These are phyloP conservation scores for Candida glucosophila DNA, from an alignment of 1,139 yeast species.

Conservation along the genomic window DNA sequence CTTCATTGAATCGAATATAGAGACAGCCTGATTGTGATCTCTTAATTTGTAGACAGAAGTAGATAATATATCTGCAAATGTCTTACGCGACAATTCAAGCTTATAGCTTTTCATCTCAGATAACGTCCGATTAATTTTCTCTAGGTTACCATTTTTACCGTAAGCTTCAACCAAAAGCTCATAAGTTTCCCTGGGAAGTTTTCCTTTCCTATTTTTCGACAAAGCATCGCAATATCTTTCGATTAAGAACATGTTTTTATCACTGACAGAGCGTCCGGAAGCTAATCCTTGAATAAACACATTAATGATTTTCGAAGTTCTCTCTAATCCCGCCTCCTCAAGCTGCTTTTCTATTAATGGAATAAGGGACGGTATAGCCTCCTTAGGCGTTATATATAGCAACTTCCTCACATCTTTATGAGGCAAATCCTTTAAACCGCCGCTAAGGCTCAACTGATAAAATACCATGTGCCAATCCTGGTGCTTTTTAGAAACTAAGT, in stretches of 20 bases:
- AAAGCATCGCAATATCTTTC: constrained; percentile 17
- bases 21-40: constrained; percentile 55
- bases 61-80: constrained; percentile 59
- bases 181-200: constrained; percentile 17
- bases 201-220: constrained; percentile 8
- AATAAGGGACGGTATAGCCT: constrained; percentile 25
- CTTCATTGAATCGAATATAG: constrained; percentile 79
- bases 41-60: constrained; percentile 50
- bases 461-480: constrained; percentile 54
- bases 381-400: constrained; percentile 36
- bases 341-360: constrained; percentile 20
- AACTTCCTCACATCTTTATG: constrained; percentile 30
- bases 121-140: constrained; percentile 27
- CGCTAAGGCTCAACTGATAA: constrained; percentile 28
- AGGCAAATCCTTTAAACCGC: constrained; percentile 33
- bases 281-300: constrained; percentile 37
- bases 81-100: constrained; percentile 45
- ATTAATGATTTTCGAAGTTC: constrained; percentile 30
- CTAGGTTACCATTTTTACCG: constrained; percentile 25
- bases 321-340: constrained; percentile 26
- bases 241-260: constrained; percentile 13
- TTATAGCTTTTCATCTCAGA: constrained; percentile 42
- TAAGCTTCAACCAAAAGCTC: constrained; percentile 34
- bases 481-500: constrained; percentile 33
- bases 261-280: constrained; percentile 14